Percentiles rank a stretch among this genome's conserved stretches.
phyloP scores from a whole-genome alignment of 2,329 filamentous ascomycete genomes.

The Pseudogymnoascus sp. region DNA sequence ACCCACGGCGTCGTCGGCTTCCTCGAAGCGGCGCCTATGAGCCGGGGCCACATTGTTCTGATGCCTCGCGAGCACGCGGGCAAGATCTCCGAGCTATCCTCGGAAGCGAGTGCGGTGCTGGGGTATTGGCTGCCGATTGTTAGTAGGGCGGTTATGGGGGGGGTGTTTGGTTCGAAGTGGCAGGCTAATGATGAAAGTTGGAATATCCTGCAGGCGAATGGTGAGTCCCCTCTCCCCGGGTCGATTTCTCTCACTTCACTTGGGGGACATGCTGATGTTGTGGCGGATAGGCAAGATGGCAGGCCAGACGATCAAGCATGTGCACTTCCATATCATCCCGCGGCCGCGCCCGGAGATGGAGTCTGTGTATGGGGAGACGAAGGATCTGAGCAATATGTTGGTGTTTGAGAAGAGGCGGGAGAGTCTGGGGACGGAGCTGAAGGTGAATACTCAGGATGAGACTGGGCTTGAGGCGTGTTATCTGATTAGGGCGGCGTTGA shows the following conservation, averaged over 20 bases:
- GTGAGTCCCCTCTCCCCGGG: conserved; percentile 28
- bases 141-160: conserved; percentile 61
- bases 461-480: background rate
- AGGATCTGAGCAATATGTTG: background rate
- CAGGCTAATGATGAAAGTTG: conserved; percentile 37
- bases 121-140: conserved; percentile 62
- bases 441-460: background rate
- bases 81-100: conserved; percentile 62
- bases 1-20: conserved; percentile 72
- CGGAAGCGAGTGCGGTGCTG: conserved; percentile 55
- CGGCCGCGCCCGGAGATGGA: conserved; percentile 30
- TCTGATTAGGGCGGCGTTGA: background rate
- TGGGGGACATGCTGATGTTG: background rate
- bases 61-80: conserved; percentile 66
- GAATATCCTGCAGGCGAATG: conserved; percentile 94
- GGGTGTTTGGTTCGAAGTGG: conserved; percentile 48
- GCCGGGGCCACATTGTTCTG: conserved; percentile 70
- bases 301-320: conserved; percentile 85
- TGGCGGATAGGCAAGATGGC: conserved; percentile 55
- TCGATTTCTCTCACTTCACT: too few species aligned
- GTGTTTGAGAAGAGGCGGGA: background rate
- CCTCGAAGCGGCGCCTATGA: conserved; percentile 81
- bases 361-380: background rate
- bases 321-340: conserved; percentile 88
- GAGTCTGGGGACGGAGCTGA: background rate